Conservation (phyloP, 2,329 filamentous ascomycete genomes). For the Trichoderma atrobrunneum region DNA sequence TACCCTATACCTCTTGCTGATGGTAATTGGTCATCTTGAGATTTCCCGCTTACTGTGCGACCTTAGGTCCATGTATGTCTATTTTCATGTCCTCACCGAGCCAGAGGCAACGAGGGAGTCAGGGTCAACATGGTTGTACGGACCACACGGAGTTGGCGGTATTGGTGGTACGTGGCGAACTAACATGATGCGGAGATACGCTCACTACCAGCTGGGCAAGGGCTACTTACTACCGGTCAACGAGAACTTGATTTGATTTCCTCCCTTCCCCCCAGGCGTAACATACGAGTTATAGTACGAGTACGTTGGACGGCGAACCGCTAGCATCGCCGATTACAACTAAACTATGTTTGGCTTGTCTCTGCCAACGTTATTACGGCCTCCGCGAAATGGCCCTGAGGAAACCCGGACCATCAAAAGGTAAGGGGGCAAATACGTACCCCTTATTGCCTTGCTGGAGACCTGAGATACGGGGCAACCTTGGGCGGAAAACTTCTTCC, state of each 20-base stretch:
- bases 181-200: not conserved
- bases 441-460: not conserved
- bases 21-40: not conserved
- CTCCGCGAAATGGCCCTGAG: not conserved
- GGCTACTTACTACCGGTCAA: not conserved
- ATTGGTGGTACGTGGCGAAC: not conserved
- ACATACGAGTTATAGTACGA: not conserved
- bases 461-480: not conserved
- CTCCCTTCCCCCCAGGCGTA: not conserved
- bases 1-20: not conserved
- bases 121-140: not conserved
- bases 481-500: not conserved
- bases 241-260: not conserved
- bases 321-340: not conserved
- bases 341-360: not conserved
- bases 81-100: constrained; percentile 1
- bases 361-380: not conserved
- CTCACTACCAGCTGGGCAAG: not conserved
- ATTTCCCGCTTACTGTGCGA: not conserved
- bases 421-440: not conserved
- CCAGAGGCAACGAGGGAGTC: not conserved
- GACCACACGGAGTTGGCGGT: not conserved
- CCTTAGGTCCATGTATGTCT: not conserved
- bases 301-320: constrained; percentile 1
- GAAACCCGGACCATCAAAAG: not conserved